Base-by-base conservation (phyloP, 163 green algal species). In the Coccomyxa subellipsoidea region DNA sequence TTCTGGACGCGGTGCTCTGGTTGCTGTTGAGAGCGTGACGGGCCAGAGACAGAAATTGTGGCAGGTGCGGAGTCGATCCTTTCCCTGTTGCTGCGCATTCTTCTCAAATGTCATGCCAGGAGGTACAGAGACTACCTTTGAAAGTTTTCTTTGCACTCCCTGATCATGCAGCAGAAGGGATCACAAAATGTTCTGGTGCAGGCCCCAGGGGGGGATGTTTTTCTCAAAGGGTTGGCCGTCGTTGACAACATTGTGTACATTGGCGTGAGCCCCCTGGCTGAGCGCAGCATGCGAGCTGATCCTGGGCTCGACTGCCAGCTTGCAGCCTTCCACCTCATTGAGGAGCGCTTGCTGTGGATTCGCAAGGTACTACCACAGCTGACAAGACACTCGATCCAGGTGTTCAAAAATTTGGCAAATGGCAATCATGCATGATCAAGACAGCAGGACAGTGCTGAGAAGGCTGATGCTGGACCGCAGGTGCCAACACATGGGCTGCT, bases 241-340 rank as follows among this genome's bases (percentile, higher is more conserved):
- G 84, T 95, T n/a, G 92, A 95, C 73, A 88, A 92, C 72, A 78
- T 96, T 0, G 92, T 92, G 0, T 95, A 93, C 79, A 93, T 96
- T 85, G 92, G 92, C 38, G 84, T 90, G 21, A 69, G 80, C 0
- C 71, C 66, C 4, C 37, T 12, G 1, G 35, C n/a, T 27, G 31
- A 71, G 12, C 66, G 89, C 0, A 36, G 76, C 23, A 39, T 38
- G 7, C 84, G 91, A 2, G 85, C 88, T 77, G 85, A 89, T 80
- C 76, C 79, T 0, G 34, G 25, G 12, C 66, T 79, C 54, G 87
- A 87, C 85, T 88, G 85, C 47, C 81, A 95, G 78, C 84, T 96
- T 35, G 90, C 86, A 0, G 92, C 92, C 0, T 90, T 90, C 54
- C 87, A 94, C 83, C 85, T 96, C 21, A 54, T 69, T 0, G 72